phyloP scores from a whole-genome alignment of 495 filamentous ascomycete species.

The Ramalina peruviana region DNA sequence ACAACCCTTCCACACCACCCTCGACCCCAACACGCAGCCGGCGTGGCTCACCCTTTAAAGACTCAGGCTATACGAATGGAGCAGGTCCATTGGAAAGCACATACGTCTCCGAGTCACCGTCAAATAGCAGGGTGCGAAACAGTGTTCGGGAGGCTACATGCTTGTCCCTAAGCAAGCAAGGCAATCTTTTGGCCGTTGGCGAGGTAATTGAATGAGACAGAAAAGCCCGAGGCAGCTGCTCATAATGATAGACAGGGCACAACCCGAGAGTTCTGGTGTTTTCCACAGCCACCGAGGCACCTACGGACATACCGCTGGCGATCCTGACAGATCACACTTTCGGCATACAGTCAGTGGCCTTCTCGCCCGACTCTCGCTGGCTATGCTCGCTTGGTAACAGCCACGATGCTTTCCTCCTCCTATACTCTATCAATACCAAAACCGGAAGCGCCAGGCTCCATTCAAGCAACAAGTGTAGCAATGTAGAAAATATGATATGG shows the following conservation, averaged over 20 bases:
- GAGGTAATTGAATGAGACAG: slow-evolving; percentile 42
- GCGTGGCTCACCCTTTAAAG: slow-evolving; percentile 21
- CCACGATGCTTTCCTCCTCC: slow-evolving; percentile 87
- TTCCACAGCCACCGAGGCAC: slow-evolving; percentile 56
- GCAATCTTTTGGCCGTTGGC: slow-evolving; percentile 77
- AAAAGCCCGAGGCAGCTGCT: slow-evolving; percentile 4
- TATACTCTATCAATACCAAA: slow-evolving; percentile 73
- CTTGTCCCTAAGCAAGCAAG: slow-evolving; percentile 80
- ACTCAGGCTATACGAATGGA: background rate
- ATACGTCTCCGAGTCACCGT: slow-evolving; percentile 41
- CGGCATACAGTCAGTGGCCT: slow-evolving; percentile 76
- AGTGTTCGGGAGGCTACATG: slow-evolving; percentile 94
- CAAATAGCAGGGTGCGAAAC: slow-evolving; percentile 23
- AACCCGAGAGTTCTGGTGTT: slow-evolving; percentile 84
- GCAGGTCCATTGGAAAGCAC: background rate
- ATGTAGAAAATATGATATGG: slow-evolving; percentile 75
- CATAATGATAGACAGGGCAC: slow-evolving; percentile 57
- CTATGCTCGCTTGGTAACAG: slow-evolving; percentile 75
- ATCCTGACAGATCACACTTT: slow-evolving; percentile 82
- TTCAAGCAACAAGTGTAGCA: slow-evolving; percentile 89
- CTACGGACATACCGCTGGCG: slow-evolving; percentile 68
- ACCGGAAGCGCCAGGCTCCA: slow-evolving; percentile 78
- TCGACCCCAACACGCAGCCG: slow-evolving; percentile 29
- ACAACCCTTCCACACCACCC: slow-evolving; percentile 48
- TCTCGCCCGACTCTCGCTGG: slow-evolving; percentile 76